Evolutionary conservation across 306 rosid genomes (phyloP), one percentile per base, ranked within the genome.

Genomic region (Vachellia collinsii): DNA sequence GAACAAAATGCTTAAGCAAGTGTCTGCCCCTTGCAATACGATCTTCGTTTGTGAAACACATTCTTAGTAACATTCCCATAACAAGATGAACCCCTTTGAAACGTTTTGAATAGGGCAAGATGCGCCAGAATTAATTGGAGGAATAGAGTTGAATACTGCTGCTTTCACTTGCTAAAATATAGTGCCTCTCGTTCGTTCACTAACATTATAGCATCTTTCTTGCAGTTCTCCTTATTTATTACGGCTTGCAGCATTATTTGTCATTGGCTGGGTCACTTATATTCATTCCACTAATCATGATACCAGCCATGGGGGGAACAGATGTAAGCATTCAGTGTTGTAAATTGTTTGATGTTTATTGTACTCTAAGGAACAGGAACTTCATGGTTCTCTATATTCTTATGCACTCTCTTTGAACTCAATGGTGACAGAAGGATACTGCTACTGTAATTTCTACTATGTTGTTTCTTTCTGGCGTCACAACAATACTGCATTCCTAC

Each of bases 191-290:
- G 67, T 81, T 20, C 39, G 67, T 81, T 83, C 54, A 67, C 80
- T 67, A 61, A 75, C 79, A 46, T 87, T 46, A 65, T 74, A 16
- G 56, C 65, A 83, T 80, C 58, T 68, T 81, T 75, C 51, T 76
- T 61, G 95, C 97, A 95, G 99, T 86, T 59, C 84, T 82, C 36
- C 89, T 93, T 76, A 82, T 90, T 54, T 93, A 88, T 84, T 95
- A 93, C 43, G 93, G 95, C 83, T 86, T 95, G 81, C 98, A 95
- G 79, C 99, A 95, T 80, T 93, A 91, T 87, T 84, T 95, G 29
- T 95, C 99, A 48, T 79, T 95, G 87, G 92, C 94, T 34, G 99
- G 99, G 64, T 95, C 99, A 47, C 94, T 95, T 77, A 85, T 95
- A 70, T 86, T 92, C 82, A 84, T 92, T 56, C 97, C 98, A 67